Conservation (phyloP, 2,329 filamentous ascomycete species). For the Fusarium denticulatum region DNA sequence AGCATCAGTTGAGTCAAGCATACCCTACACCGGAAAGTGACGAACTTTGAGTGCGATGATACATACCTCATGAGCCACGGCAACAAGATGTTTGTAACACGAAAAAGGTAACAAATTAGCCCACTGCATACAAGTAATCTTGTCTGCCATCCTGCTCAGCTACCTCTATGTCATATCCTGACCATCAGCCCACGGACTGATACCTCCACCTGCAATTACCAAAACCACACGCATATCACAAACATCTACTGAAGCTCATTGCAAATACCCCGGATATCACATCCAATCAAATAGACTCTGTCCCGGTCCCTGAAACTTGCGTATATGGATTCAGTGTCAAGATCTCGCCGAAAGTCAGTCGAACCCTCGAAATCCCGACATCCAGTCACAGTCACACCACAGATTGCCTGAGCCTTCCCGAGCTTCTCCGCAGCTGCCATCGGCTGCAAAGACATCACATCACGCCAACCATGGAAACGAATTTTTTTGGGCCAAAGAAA, state of each 20-base stretch:
- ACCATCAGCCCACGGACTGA: background rate
- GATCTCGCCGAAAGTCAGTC: background rate
- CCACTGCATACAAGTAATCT: background rate
- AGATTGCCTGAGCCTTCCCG: conserved; percentile 26
- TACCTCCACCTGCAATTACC: background rate
- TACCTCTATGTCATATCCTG: background rate
- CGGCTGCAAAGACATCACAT: background rate
- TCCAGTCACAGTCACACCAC: conserved; percentile 32
- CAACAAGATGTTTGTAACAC: background rate
- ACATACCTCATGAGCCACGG: background rate
- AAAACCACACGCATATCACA: background rate
- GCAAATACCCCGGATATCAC: background rate
- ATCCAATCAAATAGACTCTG: background rate
- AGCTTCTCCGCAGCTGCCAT: conserved; percentile 19
- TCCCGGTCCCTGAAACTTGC: background rate
- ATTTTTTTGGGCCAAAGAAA: background rate
- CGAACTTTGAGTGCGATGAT: background rate
- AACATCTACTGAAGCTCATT: background rate
- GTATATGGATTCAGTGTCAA: background rate
- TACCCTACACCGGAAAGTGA: conserved; percentile 29
- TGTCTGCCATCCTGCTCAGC: background rate
- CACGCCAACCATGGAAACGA: background rate
- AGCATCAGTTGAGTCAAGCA: background rate
- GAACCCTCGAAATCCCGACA: conserved; percentile 26
- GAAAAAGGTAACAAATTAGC: background rate